phyloP scores from a whole-genome alignment of 2,329 filamentous ascomycete species.

The Chaetomiaceae sp. region DNA sequence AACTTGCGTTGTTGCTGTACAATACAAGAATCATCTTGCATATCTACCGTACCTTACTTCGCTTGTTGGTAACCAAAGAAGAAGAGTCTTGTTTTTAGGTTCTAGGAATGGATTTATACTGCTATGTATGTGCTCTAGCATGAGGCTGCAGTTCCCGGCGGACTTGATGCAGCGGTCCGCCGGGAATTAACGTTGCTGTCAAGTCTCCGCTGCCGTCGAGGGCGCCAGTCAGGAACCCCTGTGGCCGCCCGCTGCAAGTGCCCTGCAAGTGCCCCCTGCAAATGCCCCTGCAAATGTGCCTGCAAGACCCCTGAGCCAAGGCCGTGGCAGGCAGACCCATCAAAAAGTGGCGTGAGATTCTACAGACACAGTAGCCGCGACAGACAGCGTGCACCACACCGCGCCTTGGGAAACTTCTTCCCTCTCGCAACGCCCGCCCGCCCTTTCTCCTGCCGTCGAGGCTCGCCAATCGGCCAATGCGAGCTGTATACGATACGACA shows the following conservation, averaged over 20 bases:
- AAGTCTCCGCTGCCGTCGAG: too few relatives aligned
- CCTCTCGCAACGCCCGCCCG: background rate
- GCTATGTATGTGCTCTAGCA: background rate
- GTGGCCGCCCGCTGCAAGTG: too few relatives aligned
- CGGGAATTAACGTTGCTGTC: too few relatives aligned
- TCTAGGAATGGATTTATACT: too few relatives aligned
- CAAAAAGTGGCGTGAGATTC: slow-evolving; percentile 14
- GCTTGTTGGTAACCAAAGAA: background rate
- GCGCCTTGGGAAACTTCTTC: background rate
- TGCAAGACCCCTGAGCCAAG: slow-evolving; percentile 11
- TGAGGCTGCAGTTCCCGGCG: too few relatives aligned
- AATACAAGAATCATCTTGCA: slow-evolving; percentile 8
- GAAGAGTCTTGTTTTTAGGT: too few relatives aligned
- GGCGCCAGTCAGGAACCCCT: too few relatives aligned
- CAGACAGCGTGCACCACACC: too few relatives aligned
- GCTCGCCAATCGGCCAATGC: slow-evolving; percentile 18
- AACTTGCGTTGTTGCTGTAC: background rate
- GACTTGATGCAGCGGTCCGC: too few relatives aligned
- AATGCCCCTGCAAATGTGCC: too few relatives aligned
- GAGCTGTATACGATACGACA: background rate
- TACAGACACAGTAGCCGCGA: too few relatives aligned
- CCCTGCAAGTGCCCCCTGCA: too few relatives aligned
- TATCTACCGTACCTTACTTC: slow-evolving; percentile 3
- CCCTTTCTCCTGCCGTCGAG: background rate
- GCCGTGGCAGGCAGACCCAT: background rate